These are phyloP conservation scores for Collybiopsis luxurians DNA, from an alignment of 768 basidiomycete species.

Conservation along the genomic window DNA sequence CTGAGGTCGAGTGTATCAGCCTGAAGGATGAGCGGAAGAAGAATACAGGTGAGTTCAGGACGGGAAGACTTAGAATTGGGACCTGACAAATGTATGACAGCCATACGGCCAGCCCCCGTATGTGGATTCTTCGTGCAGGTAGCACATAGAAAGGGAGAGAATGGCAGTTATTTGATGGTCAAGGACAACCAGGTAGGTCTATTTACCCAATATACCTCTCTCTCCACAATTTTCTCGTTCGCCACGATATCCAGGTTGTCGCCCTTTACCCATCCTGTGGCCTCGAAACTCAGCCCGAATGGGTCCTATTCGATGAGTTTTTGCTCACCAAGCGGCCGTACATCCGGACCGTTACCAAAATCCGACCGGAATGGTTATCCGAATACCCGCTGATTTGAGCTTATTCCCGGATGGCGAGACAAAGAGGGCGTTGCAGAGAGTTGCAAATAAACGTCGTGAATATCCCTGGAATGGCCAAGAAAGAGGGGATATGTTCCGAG, in stretches of 20 bases:
- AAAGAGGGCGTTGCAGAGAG: slow-evolving; percentile 58
- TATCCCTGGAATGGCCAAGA: too few species aligned
- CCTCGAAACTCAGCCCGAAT: slow-evolving; percentile 82
- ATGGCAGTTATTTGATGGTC: slow-evolving; percentile 82
- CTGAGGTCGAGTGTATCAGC: slow-evolving; percentile 74
- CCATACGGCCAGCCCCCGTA: slow-evolving; percentile 76
- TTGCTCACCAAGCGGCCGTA: slow-evolving; percentile 86
- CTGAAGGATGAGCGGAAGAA: slow-evolving; percentile 61
- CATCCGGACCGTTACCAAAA: slow-evolving; percentile 88
- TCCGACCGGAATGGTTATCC: slow-evolving; percentile 83
- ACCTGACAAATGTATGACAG: slow-evolving; percentile 35
- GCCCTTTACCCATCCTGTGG: slow-evolving; percentile 85
- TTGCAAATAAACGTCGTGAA: slow-evolving; percentile 43
- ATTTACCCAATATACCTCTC: too few species aligned
- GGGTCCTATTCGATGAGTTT: slow-evolving; percentile 94
- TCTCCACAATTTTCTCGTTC: neutral
- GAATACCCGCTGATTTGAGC: slow-evolving; percentile 59
- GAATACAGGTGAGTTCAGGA: neutral
- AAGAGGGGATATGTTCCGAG: too few species aligned
- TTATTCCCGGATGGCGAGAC: slow-evolving; percentile 69
- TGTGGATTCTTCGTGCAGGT: slow-evolving; percentile 99
- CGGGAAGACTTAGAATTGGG: slow-evolving; percentile 30
- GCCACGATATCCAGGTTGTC: slow-evolving; percentile 46
- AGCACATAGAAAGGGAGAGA: slow-evolving; percentile 92
- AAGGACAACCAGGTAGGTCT: slow-evolving; percentile 86